A percentile compares a stretch with the other conserved stretches of the same genome.
phyloP scores from a whole-genome alignment of 805 yeast genomes.

The Suhomyces vadensis region DNA sequence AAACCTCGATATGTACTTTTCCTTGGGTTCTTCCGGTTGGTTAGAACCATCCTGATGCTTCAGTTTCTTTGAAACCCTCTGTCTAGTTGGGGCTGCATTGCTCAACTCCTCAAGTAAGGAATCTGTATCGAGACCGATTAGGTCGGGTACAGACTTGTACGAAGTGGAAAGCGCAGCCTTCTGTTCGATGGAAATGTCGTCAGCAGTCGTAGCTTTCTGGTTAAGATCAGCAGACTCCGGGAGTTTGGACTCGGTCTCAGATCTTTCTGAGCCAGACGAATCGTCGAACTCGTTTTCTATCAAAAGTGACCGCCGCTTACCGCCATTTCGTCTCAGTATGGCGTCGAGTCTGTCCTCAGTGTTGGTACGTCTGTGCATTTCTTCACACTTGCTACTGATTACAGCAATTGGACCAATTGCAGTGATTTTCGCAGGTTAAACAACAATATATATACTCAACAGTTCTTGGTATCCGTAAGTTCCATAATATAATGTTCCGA shows the following conservation, averaged over 20 bases:
- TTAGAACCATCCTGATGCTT: neutral
- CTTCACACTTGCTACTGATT: no score
- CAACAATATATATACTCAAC: no score
- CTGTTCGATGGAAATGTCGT: neutral
- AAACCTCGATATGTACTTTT: constrained; percentile 48
- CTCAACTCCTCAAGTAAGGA: constrained; percentile 1
- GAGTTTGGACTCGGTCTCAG: no score
- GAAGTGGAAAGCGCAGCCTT: neutral
- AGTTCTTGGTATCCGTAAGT: no score
- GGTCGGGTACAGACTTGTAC: neutral
- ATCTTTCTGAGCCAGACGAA: neutral
- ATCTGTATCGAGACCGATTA: neutral
- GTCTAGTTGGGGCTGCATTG: neutral
- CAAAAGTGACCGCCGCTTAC: constrained; percentile 10
- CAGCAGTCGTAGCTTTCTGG: neutral
- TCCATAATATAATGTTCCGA: no score
- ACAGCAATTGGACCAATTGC: no score
- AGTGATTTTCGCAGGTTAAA: no score
- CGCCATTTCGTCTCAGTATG: constrained; percentile 7
- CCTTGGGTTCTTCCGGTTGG: neutral
- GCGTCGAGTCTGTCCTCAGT: constrained; percentile 9
- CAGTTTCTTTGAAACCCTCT: neutral
- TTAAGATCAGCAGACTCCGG: neutral
- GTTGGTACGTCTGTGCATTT: constrained; percentile 5
- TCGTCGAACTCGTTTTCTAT: constrained; percentile 10